These are phyloP conservation scores for Purpureocillium takamizusanense DNA, from an alignment of 2,329 filamentous ascomycete species.

Conservation along the genomic window DNA sequence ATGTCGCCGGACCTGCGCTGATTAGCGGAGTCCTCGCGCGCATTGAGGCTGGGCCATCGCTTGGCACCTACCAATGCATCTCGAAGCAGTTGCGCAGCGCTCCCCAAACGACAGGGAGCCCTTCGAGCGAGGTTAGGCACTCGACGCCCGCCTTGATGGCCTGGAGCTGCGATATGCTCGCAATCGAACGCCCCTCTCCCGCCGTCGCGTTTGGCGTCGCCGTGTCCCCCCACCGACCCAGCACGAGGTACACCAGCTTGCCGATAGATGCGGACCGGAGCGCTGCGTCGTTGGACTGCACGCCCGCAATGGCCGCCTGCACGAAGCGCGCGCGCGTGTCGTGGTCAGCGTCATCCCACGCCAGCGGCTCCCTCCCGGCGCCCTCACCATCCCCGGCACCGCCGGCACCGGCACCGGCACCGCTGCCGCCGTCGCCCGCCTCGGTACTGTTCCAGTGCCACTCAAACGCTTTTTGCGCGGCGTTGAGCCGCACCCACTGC, in stretches of 20 bases:
- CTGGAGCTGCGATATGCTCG: constrained; percentile 46
- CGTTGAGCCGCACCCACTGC: constrained; percentile 71
- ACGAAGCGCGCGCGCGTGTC: constrained; percentile 50
- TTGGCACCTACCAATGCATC: constrained; percentile 37
- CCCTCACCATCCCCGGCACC: too few species aligned
- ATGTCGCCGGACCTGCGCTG: constrained; percentile 35
- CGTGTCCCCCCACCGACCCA: constrained; percentile 64
- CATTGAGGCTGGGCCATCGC: background rate
- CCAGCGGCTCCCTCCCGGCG: constrained; percentile 7
- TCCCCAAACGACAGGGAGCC: constrained; percentile 41
- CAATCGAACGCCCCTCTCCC: constrained; percentile 36
- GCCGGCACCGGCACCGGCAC: too few species aligned
- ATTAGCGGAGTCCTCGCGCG: constrained; percentile 17
- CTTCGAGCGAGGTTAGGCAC: constrained; percentile 41
- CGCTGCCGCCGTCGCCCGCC: constrained; percentile 10
- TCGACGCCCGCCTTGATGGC: constrained; percentile 48
- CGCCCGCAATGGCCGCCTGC: constrained; percentile 35
- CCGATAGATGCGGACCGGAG: constrained; percentile 45
- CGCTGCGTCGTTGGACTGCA: constrained; percentile 35
- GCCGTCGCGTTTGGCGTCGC: constrained; percentile 39
- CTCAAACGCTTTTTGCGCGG: constrained; percentile 69
- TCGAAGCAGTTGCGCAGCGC: constrained; percentile 41
- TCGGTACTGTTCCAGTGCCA: constrained; percentile 57
- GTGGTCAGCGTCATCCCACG: constrained; percentile 59
- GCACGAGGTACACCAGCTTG: constrained; percentile 50